Percentiles rank a stretch among this genome's conserved stretches.
Evolutionary conservation across 164 flowering plant genomes (phyloP).

Genomic region (Vitis amurensis): DNA sequence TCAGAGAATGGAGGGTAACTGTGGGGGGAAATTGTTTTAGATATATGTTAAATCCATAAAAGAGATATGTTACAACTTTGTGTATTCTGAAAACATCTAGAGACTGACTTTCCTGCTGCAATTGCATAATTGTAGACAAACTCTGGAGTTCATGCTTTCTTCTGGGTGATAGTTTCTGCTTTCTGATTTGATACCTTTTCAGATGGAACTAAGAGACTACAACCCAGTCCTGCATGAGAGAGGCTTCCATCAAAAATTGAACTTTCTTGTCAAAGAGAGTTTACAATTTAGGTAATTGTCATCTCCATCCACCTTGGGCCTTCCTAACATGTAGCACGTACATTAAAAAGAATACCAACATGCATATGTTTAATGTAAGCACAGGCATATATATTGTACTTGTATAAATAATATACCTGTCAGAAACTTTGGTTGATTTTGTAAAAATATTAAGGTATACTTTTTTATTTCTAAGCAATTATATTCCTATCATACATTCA

Average conservation of each 20-base stretch:
- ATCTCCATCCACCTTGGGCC: constrained; percentile 4
- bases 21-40: no score
- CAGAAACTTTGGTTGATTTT: no score
- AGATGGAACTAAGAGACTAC: constrained; percentile 71
- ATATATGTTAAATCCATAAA: no score
- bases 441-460: no score
- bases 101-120: constrained; percentile 1
- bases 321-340: background rate
- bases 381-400: no score
- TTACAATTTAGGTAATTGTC: constrained; percentile 60
- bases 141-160: background rate
- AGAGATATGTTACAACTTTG: background rate
- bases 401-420: no score
- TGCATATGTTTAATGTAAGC: background rate
- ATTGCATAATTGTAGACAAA: background rate
- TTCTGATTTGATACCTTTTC: constrained; percentile 16
- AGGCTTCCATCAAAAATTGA: constrained; percentile 75
- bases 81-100: background rate
- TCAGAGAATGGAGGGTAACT: no score
- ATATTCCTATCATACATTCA: no score
- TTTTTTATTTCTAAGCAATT: no score
- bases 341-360: background rate
- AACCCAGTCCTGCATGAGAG: constrained; percentile 72
- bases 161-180: background rate
- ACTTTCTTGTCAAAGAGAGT: constrained; percentile 72